Evolutionary conservation across 2,329 filamentous ascomycete species (phyloP).

Genomic region (Dothistroma septosporum): DNA sequence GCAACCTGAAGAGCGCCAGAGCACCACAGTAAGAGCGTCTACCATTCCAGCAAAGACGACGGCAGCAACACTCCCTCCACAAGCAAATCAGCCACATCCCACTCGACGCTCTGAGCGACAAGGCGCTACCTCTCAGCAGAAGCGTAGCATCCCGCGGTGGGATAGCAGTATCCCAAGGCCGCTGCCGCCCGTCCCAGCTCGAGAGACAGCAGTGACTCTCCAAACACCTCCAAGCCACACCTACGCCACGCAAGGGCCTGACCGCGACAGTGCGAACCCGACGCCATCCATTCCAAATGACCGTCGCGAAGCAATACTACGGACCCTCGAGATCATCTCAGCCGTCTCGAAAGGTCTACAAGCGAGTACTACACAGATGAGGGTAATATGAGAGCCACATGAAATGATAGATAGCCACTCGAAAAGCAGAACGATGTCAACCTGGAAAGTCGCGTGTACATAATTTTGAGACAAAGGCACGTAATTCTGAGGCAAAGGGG

Average conservation of each 20-base stretch:
- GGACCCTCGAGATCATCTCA: slow-evolving; percentile 21
- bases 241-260: not conserved
- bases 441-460: not conserved
- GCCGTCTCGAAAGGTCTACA: slow-evolving; percentile 12
- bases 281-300: slow-evolving; percentile 5
- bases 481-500: not conserved
- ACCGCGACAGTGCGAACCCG: not conserved
- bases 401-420: not conserved
- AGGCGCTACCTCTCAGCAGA: not conserved
- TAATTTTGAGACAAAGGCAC: not conserved
- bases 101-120: not conserved
- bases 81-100: too few species aligned
- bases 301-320: slow-evolving; percentile 22
- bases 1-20: too few species aligned
- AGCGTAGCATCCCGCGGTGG: not conserved
- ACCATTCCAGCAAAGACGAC: too few species aligned
- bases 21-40: too few species aligned
- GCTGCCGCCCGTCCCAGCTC: not conserved
- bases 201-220: not conserved
- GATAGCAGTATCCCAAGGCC: not conserved
- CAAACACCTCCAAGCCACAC: not conserved
- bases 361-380: not conserved
- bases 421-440: not conserved
- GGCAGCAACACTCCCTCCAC: too few species aligned
- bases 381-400: not conserved